These are phyloP conservation scores for Mortierella claussenii DNA, from an alignment of 192 early-diverging fungal species.

Conservation along the genomic window DNA sequence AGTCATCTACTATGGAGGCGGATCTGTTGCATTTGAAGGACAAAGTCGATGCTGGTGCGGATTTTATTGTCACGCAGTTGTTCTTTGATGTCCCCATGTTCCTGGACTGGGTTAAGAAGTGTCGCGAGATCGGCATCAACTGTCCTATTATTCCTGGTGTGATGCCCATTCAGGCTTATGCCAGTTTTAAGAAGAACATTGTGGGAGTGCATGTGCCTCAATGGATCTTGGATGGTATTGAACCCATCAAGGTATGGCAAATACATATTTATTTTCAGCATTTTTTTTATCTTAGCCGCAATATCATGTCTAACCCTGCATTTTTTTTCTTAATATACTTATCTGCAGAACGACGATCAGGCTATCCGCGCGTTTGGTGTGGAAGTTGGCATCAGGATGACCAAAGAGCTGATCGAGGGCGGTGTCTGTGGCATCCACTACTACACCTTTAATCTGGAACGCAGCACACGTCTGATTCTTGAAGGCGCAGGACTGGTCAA, in stretches of 20 bases:
- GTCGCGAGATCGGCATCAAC: constrained; percentile 81
- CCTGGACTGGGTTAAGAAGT: constrained; percentile 80
- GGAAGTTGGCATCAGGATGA: constrained; percentile 86
- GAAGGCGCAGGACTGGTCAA: constrained; percentile 86
- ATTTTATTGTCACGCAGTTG: constrained; percentile 94
- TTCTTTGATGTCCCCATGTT: constrained; percentile 95
- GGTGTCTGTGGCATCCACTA: constrained; percentile 91
- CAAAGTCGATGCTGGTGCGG: constrained; percentile 93
- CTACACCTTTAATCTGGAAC: constrained; percentile 96
- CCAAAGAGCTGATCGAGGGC: constrained; percentile 72
- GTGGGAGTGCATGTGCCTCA: constrained; percentile 89
- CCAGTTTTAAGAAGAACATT: constrained; percentile 93
- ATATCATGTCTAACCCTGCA: too few species aligned
- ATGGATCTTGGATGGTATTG: constrained; percentile 84
- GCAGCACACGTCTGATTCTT: constrained; percentile 86
- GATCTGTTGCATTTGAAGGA: constrained; percentile 86
- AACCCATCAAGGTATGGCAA: constrained; percentile 87
- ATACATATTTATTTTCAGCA: neutral
- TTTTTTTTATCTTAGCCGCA: neutral
- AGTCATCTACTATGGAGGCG: constrained; percentile 75
- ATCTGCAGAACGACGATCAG: constrained; percentile 82
- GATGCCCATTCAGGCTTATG: constrained; percentile 96
- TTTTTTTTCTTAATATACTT: too few species aligned
- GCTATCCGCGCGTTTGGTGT: constrained; percentile 96
- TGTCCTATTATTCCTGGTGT: constrained; percentile 93